phyloP scores from a whole-genome alignment of 768 basidiomycete genomes.

The Rhodosporidiobolus sp. region DNA sequence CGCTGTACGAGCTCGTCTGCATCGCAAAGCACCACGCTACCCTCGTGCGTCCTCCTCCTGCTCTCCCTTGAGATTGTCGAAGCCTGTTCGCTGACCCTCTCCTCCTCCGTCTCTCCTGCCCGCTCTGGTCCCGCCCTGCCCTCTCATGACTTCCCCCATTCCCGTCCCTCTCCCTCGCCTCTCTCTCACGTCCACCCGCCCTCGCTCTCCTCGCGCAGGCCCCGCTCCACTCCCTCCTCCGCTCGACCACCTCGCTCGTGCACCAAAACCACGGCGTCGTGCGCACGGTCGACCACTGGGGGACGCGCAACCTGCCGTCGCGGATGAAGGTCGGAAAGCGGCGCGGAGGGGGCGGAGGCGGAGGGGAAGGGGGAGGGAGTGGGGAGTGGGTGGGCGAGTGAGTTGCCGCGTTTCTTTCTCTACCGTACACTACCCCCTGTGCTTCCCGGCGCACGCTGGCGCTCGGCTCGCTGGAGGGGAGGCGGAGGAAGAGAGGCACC shows the following conservation, averaged over 20 bases:
- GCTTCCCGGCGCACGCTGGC: no score
- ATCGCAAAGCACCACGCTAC: slow-evolving; percentile 61
- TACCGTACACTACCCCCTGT: no score
- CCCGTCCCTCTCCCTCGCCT: background rate
- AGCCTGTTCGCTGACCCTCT: background rate
- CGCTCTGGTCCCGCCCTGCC: background rate
- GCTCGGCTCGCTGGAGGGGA: no score
- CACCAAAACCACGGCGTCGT: slow-evolving; percentile 76
- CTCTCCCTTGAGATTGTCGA: background rate
- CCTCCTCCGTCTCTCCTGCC: background rate
- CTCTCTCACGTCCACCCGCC: background rate
- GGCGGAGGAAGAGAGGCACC: no score
- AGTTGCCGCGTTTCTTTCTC: slow-evolving; percentile 49
- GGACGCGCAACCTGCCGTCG: slow-evolving; percentile 68
- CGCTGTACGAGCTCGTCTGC: slow-evolving; percentile 81
- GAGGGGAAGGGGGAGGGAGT: slow-evolving; percentile 7
- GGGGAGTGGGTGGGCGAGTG: slow-evolving; percentile 65
- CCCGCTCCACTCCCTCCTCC: slow-evolving; percentile 71
- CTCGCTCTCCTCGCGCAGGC: slow-evolving; percentile 53
- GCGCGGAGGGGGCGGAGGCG: slow-evolving; percentile 18
- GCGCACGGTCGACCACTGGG: slow-evolving; percentile 71
- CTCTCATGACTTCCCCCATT: background rate
- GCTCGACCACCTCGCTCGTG: slow-evolving; percentile 66
- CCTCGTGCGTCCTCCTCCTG: slow-evolving; percentile 8
- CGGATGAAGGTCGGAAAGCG: slow-evolving; percentile 55